These are phyloP conservation scores for Centrapalus pauciflorus DNA, from an alignment of 129 eudicot genomes.

Conservation along the genomic window DNA sequence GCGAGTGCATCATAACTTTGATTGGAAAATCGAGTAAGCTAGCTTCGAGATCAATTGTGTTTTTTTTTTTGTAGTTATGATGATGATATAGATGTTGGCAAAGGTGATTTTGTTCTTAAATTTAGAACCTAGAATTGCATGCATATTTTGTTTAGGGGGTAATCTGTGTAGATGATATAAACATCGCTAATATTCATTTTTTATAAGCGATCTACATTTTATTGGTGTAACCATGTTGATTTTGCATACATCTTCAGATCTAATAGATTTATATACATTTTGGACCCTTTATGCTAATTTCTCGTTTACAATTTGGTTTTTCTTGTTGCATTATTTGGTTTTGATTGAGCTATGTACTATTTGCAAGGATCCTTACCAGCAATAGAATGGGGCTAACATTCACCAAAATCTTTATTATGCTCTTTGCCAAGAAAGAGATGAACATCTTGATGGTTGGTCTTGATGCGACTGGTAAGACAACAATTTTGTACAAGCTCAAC, in stretches of 20 bases:
- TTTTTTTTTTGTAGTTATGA: background rate
- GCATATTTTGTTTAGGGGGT: background rate
- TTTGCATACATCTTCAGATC: slow-evolving; percentile 13
- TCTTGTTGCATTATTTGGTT: background rate
- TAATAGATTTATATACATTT: background rate
- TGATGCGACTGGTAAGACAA: slow-evolving; percentile 72
- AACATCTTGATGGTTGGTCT: slow-evolving; percentile 66
- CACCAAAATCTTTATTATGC: slow-evolving; percentile 77
- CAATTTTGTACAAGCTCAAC: slow-evolving; percentile 67
- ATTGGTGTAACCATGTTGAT: slow-evolving; percentile 10
- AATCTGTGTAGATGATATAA: background rate
- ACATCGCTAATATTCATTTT: background rate
- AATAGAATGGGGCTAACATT: slow-evolving; percentile 86
- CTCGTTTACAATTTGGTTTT: background rate
- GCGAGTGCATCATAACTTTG: background rate
- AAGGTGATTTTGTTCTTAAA: background rate
- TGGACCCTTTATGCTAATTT: background rate
- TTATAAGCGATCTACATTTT: slow-evolving; percentile 5
- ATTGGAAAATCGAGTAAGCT: background rate
- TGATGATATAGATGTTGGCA: slow-evolving; percentile 2
- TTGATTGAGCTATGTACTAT: background rate
- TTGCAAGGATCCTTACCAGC: slow-evolving; percentile 41
- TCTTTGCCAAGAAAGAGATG: slow-evolving; percentile 68
- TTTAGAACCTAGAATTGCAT: background rate
- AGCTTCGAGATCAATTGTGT: background rate